phyloP scores from a whole-genome alignment of 1,284 basidiomycete species.

The Flammula alnicola region DNA sequence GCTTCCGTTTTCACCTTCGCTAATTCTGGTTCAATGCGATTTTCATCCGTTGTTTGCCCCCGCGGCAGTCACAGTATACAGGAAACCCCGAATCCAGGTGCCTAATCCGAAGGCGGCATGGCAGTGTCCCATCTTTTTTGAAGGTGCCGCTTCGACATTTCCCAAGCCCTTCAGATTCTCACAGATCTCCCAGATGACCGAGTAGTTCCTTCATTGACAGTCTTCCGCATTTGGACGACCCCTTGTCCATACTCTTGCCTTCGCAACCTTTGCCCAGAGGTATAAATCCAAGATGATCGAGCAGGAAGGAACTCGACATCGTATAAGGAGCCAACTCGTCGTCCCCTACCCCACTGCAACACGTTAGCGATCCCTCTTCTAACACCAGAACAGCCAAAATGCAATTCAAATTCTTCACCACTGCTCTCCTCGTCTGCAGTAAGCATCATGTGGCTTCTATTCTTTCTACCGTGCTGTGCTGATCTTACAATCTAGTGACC shows the following conservation, averaged over 20 bases:
- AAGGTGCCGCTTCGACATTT: not conserved
- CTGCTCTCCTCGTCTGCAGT: slow-evolving; percentile 33
- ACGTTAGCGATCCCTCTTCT: not conserved
- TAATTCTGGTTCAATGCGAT: too few relatives aligned
- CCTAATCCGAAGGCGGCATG: not conserved
- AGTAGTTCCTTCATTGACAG: not conserved
- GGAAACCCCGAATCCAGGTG: not conserved
- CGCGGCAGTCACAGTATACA: not conserved
- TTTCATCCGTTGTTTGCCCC: too few relatives aligned
- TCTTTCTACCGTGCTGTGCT: not conserved
- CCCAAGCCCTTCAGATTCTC: not conserved
- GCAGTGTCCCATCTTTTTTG: not conserved
- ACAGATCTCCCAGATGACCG: not conserved
- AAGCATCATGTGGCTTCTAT: slow-evolving; percentile 12
- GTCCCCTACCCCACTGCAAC: not conserved
- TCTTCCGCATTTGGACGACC: not conserved
- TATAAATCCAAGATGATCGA: not conserved
- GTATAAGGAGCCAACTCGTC: not conserved
- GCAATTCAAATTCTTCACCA: slow-evolving; percentile 32
- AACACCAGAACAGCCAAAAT: slow-evolving; percentile 22
- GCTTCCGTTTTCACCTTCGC: too few relatives aligned
- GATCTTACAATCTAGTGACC: slow-evolving; percentile 19
- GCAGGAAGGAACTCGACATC: not conserved
- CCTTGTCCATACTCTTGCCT: not conserved
- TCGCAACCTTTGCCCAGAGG: not conserved